Evolutionary conservation across 1,284 basidiomycete genomes (phyloP).

Genomic region (Sphaerobolus stellatus): DNA sequence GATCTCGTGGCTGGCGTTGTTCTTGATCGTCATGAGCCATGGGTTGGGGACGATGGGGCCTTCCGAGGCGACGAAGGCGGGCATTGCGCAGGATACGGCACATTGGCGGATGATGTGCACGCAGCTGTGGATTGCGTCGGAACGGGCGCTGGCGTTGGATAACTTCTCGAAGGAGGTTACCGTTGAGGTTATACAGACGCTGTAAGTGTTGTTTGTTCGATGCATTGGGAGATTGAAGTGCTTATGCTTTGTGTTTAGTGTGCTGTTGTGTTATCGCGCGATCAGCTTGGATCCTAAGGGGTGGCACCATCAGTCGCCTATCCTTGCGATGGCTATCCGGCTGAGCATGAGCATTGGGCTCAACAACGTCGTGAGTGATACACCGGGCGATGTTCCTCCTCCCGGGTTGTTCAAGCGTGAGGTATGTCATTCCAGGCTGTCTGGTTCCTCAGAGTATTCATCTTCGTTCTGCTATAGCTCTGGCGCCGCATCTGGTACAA

Average conservation of each 20-base stretch:
- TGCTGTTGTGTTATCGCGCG: not conserved
- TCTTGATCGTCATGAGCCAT: constrained; percentile 13
- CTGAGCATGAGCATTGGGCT: constrained; percentile 15
- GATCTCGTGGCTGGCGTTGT: constrained; percentile 12
- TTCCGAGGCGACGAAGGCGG: constrained; percentile 3
- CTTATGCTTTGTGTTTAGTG: constrained; percentile 1
- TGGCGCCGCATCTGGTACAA: constrained; percentile 17
- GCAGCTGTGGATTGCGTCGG: constrained; percentile 13
- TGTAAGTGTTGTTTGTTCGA: constrained; percentile 10
- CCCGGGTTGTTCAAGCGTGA: constrained; percentile 14
- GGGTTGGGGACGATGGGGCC: constrained; percentile 14
- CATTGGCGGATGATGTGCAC: constrained; percentile 12
- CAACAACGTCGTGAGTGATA: constrained; percentile 12
- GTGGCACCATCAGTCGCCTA: constrained; percentile 10
- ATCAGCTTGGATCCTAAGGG: constrained; percentile 12
- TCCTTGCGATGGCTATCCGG: constrained; percentile 15
- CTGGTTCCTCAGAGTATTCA: not conserved
- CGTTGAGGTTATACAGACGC: constrained; percentile 14
- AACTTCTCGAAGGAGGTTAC: constrained; percentile 9
- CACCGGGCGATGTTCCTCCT: constrained; percentile 3
- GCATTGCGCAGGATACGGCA: constrained; percentile 12
- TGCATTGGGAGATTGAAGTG: constrained; percentile 10
- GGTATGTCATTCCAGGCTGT: not conserved
- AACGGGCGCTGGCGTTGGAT: constrained; percentile 12
- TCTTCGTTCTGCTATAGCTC: not conserved